These are phyloP conservation scores for Magnolia kwangsiensis DNA, from an alignment of 164 flowering plant genomes.

Conservation along the genomic window DNA sequence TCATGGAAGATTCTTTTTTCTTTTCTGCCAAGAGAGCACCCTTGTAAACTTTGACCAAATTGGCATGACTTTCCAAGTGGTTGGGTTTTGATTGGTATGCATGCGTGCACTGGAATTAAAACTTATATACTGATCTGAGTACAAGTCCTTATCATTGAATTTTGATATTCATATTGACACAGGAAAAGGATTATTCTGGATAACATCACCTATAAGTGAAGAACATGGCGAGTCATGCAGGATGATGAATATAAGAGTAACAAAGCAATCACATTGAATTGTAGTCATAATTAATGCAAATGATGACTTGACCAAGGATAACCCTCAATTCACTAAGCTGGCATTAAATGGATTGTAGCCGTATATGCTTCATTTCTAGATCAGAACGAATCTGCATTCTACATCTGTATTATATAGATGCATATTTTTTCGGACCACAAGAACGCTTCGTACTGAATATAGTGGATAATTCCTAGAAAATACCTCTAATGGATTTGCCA, in stretches of 20 bases:
- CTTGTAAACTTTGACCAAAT: neutral
- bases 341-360: neutral
- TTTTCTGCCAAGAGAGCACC: neutral
- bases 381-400: no score
- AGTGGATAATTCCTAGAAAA: neutral
- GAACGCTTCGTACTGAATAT: neutral
- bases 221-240: neutral
- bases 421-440: neutral
- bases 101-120: no score
- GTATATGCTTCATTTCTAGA: no score
- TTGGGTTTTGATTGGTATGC: no score
- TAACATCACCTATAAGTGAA: neutral
- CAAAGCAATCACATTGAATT: neutral
- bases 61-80: neutral
- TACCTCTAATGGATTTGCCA: neutral
- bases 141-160: no score
- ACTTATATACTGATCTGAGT: no score
- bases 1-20: neutral
- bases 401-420: neutral
- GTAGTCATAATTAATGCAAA: no score
- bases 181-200: no score
- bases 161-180: no score
- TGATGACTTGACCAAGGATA: neutral
- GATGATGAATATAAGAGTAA: neutral
- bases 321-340: neutral